These are phyloP conservation scores for Lecanicillium sp. DNA, from an alignment of 2,329 filamentous ascomycete species.

Conservation along the genomic window DNA sequence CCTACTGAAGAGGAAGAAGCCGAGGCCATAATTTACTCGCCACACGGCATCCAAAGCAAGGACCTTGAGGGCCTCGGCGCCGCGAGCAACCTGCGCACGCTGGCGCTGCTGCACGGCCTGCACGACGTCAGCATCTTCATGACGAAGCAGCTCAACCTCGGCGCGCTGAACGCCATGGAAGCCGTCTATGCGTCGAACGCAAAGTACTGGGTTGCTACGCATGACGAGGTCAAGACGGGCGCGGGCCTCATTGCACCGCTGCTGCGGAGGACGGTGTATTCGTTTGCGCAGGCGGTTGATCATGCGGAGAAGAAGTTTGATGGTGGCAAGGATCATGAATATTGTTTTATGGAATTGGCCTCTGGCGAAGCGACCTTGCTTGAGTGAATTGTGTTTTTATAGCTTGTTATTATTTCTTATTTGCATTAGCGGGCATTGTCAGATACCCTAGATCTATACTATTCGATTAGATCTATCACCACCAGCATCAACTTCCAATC, in stretches of 20 bases:
- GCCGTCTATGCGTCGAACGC: slow-evolving; percentile 44
- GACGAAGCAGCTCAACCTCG: slow-evolving; percentile 54
- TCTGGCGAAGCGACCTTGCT: slow-evolving; percentile 50
- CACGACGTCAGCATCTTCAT: slow-evolving; percentile 48
- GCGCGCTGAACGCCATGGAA: slow-evolving; percentile 52
- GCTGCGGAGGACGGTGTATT: slow-evolving; percentile 35
- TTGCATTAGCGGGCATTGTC: neutral
- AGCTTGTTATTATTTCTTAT: neutral
- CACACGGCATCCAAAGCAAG: slow-evolving; percentile 48
- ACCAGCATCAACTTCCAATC: neutral
- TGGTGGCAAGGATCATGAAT: slow-evolving; percentile 25
- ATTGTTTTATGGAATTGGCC: slow-evolving; percentile 42
- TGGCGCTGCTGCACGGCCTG: slow-evolving; percentile 57
- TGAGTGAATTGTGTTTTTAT: slow-evolving; percentile 18
- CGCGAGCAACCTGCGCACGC: slow-evolving; percentile 28
- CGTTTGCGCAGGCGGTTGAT: slow-evolving; percentile 32
- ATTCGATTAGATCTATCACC: neutral
- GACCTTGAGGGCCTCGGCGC: slow-evolving; percentile 34
- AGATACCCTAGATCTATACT: neutral
- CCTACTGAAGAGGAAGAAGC: slow-evolving; percentile 31
- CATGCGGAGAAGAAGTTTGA: slow-evolving; percentile 20
- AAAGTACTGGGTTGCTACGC: slow-evolving; percentile 58
- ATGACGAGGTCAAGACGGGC: slow-evolving; percentile 56
- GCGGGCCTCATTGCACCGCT: slow-evolving; percentile 49
- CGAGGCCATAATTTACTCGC: slow-evolving; percentile 56